These are phyloP conservation scores for Euphorbia celastroides DNA, from an alignment of 441 rosid species.

Conservation along the genomic window DNA sequence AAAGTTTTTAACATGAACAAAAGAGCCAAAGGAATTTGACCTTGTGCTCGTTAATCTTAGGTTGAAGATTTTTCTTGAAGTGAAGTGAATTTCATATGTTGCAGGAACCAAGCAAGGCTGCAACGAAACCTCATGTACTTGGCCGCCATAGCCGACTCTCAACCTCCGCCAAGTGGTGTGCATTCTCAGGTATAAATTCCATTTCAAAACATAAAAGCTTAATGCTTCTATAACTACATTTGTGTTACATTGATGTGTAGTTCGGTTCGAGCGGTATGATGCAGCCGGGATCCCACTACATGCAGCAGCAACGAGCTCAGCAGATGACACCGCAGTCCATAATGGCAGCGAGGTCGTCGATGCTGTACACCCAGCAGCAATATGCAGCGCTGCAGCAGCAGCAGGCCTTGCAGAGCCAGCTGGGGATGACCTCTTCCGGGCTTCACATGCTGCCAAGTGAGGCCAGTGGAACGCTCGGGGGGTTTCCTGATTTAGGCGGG, in stretches of 20 bases:
- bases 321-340: constrained; percentile 87
- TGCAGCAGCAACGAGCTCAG: constrained; percentile 88
- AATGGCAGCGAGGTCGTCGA: constrained; percentile 91
- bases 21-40: neutral
- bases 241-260: too few relatives aligned
- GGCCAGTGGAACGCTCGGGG: constrained; percentile 53
- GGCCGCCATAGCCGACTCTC: constrained; percentile 98
- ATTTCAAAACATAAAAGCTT: neutral
- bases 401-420: constrained; percentile 78
- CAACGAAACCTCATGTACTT: constrained; percentile 96
- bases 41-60: neutral
- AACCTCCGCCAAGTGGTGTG: constrained; percentile 76
- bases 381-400: constrained; percentile 77
- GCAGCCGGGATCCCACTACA: constrained; percentile 76
- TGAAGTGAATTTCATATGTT: constrained; percentile 11
- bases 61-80: neutral
- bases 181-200: constrained; percentile 64
- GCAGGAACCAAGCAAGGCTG: constrained; percentile 92
- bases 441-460: constrained; percentile 82
- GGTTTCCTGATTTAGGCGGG: constrained; percentile 70
- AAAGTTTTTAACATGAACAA: neutral
- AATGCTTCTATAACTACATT: too few relatives aligned
- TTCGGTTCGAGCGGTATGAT: constrained; percentile 56
- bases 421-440: constrained; percentile 87
- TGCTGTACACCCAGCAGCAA: constrained; percentile 81